phyloP scores from a whole-genome alignment of 139 green algal genomes.

The Coelastrella sp. region DNA sequence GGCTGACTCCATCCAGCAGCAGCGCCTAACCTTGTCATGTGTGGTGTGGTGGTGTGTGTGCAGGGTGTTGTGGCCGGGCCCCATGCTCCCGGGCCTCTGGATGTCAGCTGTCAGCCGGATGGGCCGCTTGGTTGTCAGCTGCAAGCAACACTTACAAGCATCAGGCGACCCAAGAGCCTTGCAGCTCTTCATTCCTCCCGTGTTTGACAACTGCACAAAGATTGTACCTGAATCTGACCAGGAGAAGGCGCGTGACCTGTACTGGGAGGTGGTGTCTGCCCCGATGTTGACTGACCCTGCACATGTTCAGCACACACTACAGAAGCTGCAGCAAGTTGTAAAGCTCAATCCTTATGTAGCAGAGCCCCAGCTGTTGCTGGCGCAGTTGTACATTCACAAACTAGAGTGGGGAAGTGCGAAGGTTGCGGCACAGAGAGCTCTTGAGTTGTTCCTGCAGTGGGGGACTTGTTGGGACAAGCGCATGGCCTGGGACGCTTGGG shows the following conservation, averaged over 20 bases:
- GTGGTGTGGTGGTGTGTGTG: not conserved
- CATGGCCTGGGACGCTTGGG: slow-evolving; percentile 44
- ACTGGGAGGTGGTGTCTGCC: not conserved
- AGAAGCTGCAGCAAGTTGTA: slow-evolving; percentile 3
- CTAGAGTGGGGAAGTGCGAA: not conserved
- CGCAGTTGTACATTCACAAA: slow-evolving; percentile 28
- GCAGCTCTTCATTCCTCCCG: not conserved
- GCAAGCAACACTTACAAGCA: slow-evolving; percentile 27
- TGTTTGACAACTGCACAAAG: slow-evolving; percentile 5
- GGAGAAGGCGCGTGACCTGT: not conserved
- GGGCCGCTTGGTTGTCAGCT: slow-evolving; percentile 12
- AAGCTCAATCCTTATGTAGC: slow-evolving; percentile 19
- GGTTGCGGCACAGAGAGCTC: not conserved
- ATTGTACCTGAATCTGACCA: not conserved
- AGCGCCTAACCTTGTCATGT: not conserved
- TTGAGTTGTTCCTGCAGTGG: slow-evolving; percentile 38
- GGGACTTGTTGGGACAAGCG: slow-evolving; percentile 41
- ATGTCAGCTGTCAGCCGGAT: slow-evolving; percentile 39
- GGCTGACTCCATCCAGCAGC: not conserved
- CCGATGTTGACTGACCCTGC: not conserved
- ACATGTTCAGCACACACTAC: not conserved
- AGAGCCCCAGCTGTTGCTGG: slow-evolving; percentile 44
- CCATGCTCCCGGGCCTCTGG: slow-evolving; percentile 28
- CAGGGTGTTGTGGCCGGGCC: slow-evolving; percentile 27
- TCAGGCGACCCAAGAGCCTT: not conserved